Base-by-base conservation (phyloP, 1,284 basidiomycete species). In the Puccinia hordei region DNA sequence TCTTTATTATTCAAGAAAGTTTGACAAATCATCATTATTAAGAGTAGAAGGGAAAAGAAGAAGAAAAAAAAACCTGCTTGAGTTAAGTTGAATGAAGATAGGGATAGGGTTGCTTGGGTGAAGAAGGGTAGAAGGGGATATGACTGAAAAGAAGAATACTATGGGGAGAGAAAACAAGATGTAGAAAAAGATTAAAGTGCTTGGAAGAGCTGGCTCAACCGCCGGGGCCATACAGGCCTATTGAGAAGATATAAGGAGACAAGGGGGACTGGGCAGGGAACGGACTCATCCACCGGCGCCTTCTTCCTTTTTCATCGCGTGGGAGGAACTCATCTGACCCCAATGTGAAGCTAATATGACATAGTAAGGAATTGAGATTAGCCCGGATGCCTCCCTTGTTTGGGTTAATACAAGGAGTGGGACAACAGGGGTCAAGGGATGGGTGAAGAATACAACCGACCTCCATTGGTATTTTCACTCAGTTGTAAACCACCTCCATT, bases 221-320 rank as follows among this genome's bases (percentile, higher is more conserved):
- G 15, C 12, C 49, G 12, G n/a, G 55, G 30, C 30, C 12, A 27
- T n/a, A 57, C 9, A n/a, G 2, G 17, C 19, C 55, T 24, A 24
- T 24, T 57, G 24, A 57, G n/a, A 41, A 65, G 35, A 35, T 65
- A 46, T 46, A 46, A 19, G 41, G 41, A 66, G 38, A 17, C 9
- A 15, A 59, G 30, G 27, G n/a, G 15, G 38, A 35, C 15, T 19
- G 63, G 46, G 38, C n/a, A 27, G 27, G 63, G 63, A 66, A 38
- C n/a, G 5, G 10, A 15, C n/a, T 59, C 35, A 72, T 57, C 53
- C 15, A 35, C 53, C 38, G 13, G 33, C 53, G 12, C 71, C 71
- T 44, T 73, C 71, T 30, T 73, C 71, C 30, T 51, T 73, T 44
- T 73, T 73, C 71, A 73, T 73, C 33, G 38, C 53, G 33, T 73